Base-by-base conservation (phyloP, 768 basidiomycete genomes). In the Pleurotus giganteus region DNA sequence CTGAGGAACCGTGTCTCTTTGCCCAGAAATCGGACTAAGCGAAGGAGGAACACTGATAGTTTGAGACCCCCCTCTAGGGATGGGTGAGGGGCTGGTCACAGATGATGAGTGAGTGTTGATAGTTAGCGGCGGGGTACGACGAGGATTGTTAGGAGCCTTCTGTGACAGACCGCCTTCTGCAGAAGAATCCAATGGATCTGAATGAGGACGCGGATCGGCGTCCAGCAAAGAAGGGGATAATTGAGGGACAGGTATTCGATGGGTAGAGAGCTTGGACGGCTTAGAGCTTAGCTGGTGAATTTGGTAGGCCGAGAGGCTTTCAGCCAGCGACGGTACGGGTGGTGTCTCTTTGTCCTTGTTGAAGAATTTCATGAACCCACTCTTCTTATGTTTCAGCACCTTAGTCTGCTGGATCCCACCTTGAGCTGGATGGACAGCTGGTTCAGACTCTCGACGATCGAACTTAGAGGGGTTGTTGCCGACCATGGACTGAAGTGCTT, bases 301-400 rank as follows among this genome's bases (percentile, higher is more conserved):
- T 58, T 60, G 66, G 58, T 62, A 63, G 56, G 70, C 60, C 55
- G 73, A 56, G 65, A 71, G 66, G 32, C 62, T 61, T 50, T 78
- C 76, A 4, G 73, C 69, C 28, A 81, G 61, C 8, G 77, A 66
- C 11, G 86, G 85, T 7, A 89, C 76, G 15, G 88, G 84, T 1
- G 79, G 79, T 6, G 69, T 67, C 4, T 63, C 65, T 55, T 64
- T 69, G 19, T 81, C 76, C 26, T 46, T 55, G 61, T 85, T 83
- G 65, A 92, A 91, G 9, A 93, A 70, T 47, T 86, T 76, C 85
- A 92, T 81, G 64, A 93, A 89, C 6, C 79, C 90, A 58, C 89
- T 91, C 66, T 87, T 91, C 74, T 88, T 91, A 57, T 86, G 86
- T 61, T 81, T 89, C 47, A 92, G 66, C 1, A 69, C 59, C 61